These are phyloP conservation scores for Colletotrichum melonis DNA, from an alignment of 2,329 filamentous ascomycete species.

Conservation along the genomic window DNA sequence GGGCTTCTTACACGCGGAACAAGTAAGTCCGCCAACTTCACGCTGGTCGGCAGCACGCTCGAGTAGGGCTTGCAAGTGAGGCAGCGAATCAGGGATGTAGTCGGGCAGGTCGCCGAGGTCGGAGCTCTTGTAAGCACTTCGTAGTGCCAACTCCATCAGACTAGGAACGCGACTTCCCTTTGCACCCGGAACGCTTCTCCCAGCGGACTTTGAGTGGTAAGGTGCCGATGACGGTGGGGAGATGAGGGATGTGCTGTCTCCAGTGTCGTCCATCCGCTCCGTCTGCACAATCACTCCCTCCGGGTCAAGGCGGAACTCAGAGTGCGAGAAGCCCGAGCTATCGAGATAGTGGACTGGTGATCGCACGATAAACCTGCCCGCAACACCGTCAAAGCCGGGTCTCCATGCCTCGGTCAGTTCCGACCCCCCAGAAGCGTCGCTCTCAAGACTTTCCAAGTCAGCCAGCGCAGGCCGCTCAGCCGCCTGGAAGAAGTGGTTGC, in stretches of 20 bases:
- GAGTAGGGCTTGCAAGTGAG: slow-evolving; percentile 54
- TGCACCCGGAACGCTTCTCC: slow-evolving; percentile 1
- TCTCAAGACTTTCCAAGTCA: slow-evolving; percentile 35
- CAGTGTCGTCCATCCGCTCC: slow-evolving; percentile 7
- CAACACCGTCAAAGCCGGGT: slow-evolving; percentile 31
- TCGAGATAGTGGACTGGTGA: slow-evolving; percentile 45
- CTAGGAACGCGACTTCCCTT: slow-evolving; percentile 55
- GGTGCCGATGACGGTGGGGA: slow-evolving; percentile 33
- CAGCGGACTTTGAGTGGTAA: slow-evolving; percentile 33
- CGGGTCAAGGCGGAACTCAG: slow-evolving; percentile 39
- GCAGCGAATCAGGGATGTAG: slow-evolving; percentile 55
- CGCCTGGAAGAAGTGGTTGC: slow-evolving; percentile 69
- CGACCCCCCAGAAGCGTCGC: slow-evolving; percentile 35
- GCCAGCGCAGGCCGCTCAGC: slow-evolving; percentile 12
- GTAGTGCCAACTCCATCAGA: slow-evolving; percentile 62
- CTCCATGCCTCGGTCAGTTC: slow-evolving; percentile 6
- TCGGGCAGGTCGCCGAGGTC: slow-evolving; percentile 55
- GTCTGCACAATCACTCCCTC: slow-evolving; percentile 28
- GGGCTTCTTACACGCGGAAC: slow-evolving; percentile 61
- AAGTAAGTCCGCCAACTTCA: slow-evolving; percentile 60
- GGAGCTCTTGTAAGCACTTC: slow-evolving; percentile 55
- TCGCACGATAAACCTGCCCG: slow-evolving; percentile 38
- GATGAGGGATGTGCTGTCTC: slow-evolving; percentile 24
- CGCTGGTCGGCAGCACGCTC: slow-evolving; percentile 53
- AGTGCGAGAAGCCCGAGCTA: slow-evolving; percentile 37